Percentiles rank a stretch among this genome's conserved stretches.
phyloP scores from a whole-genome alignment of 2,329 filamentous ascomycete genomes.

The Diaporthe humulicola region DNA sequence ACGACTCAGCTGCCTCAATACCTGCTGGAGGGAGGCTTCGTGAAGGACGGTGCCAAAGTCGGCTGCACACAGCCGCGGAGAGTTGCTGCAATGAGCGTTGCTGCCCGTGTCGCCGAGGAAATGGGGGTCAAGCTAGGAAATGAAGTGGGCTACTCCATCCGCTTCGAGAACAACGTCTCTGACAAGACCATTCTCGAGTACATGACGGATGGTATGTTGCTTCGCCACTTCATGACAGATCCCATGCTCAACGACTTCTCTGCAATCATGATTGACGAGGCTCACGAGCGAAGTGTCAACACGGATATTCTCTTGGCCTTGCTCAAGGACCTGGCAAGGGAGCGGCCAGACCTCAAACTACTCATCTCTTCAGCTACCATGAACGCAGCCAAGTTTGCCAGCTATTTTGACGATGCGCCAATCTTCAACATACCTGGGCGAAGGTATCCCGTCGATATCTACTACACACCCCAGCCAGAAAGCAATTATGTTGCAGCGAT shows the following conservation, averaged over 20 bases:
- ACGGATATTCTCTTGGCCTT: conserved; percentile 92
- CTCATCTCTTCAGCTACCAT: conserved; percentile 95
- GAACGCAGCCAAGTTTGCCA: conserved; percentile 91
- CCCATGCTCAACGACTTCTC: conserved; percentile 87
- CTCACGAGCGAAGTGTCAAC: conserved; percentile 91
- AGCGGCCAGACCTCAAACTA: conserved; percentile 87
- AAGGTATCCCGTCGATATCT: conserved; percentile 89
- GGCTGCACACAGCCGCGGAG: conserved; percentile 94
- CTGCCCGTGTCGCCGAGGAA: conserved; percentile 95
- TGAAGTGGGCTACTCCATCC: conserved; percentile 94
- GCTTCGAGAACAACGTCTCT: conserved; percentile 92
- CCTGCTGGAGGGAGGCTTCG: conserved; percentile 90
- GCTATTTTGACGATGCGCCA: conserved; percentile 92
- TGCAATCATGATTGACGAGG: conserved; percentile 96
- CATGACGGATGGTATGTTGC: conserved; percentile 96
- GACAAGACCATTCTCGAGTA: conserved; percentile 95
- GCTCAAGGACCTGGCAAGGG: conserved; percentile 88
- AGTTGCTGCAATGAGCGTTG: conserved; percentile 97
- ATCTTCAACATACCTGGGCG: conserved; percentile 96
- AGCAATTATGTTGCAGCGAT: conserved; percentile 93
- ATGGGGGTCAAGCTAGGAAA: conserved; percentile 90
- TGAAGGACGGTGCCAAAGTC: conserved; percentile 85
- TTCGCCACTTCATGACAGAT: conserved; percentile 91
- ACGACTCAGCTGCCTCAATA: conserved; percentile 97
- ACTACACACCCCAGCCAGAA: conserved; percentile 91